phyloP scores from a whole-genome alignment of 176 grass and related monocot species.

The Echinochloa phyllopogon region DNA sequence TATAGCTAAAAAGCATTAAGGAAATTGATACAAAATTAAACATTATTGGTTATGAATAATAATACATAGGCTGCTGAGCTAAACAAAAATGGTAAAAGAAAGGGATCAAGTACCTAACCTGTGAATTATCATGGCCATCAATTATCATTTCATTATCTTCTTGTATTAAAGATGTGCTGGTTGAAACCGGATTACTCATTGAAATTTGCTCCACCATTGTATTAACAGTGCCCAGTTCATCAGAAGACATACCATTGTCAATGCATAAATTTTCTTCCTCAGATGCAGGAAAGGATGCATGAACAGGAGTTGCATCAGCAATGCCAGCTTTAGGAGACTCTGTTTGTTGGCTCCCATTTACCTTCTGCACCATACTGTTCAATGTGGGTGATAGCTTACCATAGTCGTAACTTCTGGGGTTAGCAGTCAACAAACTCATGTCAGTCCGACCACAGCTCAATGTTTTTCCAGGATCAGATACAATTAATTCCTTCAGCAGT shows the following conservation, averaged over 20 bases:
- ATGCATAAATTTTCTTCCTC: slow-evolving; percentile 25
- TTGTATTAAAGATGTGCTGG: slow-evolving; percentile 20
- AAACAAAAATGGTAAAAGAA: slow-evolving; percentile 14
- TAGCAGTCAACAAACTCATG: slow-evolving; percentile 64
- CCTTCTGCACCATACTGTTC: slow-evolving; percentile 55
- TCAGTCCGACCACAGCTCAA: slow-evolving; percentile 43
- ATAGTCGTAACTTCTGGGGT: slow-evolving; percentile 49
- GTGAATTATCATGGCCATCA: slow-evolving; percentile 33
- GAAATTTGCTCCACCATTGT: slow-evolving; percentile 16
- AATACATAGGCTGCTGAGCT: slow-evolving; percentile 11
- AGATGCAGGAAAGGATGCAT: slow-evolving; percentile 18
- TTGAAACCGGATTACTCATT: slow-evolving; percentile 6
- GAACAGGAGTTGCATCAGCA: slow-evolving; percentile 32
- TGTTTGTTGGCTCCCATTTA: slow-evolving; percentile 44
- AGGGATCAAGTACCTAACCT: slow-evolving; percentile 43
- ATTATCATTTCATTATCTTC: slow-evolving; percentile 36
- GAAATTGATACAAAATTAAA: slow-evolving; percentile 20
- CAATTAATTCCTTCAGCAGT: slow-evolving; percentile 34
- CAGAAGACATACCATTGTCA: slow-evolving; percentile 33
- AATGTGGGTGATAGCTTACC: slow-evolving; percentile 60
- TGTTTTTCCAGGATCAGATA: slow-evolving; percentile 53
- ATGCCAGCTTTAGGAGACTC: slow-evolving; percentile 34
- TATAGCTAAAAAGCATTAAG: slow-evolving; percentile 9
- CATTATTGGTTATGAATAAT: background rate
- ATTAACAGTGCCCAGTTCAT: slow-evolving; percentile 22